Evolutionary conservation across 2,329 filamentous ascomycete species (phyloP).

Genomic region (Sporothrix globosa): DNA sequence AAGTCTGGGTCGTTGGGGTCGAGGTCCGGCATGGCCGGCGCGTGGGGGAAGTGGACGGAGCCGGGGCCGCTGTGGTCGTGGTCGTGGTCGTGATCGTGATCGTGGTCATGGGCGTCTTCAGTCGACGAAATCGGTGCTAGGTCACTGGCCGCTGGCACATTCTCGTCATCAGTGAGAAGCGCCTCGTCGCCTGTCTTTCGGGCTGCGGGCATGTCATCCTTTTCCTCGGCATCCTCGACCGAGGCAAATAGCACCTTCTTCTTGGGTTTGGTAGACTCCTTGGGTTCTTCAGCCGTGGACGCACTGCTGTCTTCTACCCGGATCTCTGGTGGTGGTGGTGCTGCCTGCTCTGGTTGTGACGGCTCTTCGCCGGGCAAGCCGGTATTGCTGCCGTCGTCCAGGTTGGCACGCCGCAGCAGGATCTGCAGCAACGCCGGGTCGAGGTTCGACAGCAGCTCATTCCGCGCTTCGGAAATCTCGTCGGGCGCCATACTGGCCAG

Average conservation of each 20-base stretch:
- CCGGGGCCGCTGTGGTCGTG: constrained; percentile 38
- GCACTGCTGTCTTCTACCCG: constrained; percentile 11
- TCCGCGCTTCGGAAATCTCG: constrained; percentile 79
- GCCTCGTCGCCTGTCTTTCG: constrained; percentile 17
- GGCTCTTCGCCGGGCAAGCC: constrained; percentile 39
- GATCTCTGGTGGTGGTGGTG: constrained; percentile 29
- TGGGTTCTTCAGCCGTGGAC: neutral
- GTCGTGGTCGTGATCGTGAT: constrained; percentile 38
- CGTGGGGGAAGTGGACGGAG: constrained; percentile 63
- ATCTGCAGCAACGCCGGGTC: constrained; percentile 76
- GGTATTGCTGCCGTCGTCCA: constrained; percentile 62
- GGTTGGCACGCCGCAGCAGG: constrained; percentile 73
- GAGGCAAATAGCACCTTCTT: constrained; percentile 40
- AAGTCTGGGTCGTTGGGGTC: constrained; percentile 84
- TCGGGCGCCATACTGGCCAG: constrained; percentile 77
- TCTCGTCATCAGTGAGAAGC: neutral
- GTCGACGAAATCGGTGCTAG: constrained; percentile 48
- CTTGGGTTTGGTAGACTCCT: constrained; percentile 37
- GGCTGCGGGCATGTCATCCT: neutral
- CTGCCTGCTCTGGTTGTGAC: constrained; percentile 4
- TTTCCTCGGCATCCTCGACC: constrained; percentile 25
- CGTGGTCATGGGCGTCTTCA: constrained; percentile 36
- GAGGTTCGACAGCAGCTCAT: constrained; percentile 77
- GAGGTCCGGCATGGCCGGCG: constrained; percentile 65
- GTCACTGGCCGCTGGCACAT: constrained; percentile 46